phyloP scores from a whole-genome alignment of 2,329 filamentous ascomycete genomes.

The Massarina eburnea region DNA sequence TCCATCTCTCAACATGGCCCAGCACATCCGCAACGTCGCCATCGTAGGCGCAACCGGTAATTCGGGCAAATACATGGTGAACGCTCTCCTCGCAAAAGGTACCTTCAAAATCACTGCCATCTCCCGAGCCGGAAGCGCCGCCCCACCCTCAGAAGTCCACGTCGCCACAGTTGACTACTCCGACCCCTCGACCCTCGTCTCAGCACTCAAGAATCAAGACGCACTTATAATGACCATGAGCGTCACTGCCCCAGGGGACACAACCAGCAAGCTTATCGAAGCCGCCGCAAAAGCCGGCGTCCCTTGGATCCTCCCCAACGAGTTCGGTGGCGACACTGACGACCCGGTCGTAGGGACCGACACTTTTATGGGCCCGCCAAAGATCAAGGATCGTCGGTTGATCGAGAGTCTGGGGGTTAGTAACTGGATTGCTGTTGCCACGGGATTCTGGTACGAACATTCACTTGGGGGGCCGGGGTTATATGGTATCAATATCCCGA shows the following conservation, averaged over 20 bases:
- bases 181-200: conserved; percentile 34
- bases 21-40: conserved; percentile 36
- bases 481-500: conserved; percentile 42
- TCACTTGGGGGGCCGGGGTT: conserved; percentile 32
- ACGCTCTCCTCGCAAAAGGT: conserved; percentile 31
- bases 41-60: conserved; percentile 41
- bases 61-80: conserved; percentile 33
- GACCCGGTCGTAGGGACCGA: conserved; percentile 10
- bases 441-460: conserved; percentile 45
- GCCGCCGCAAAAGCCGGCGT: conserved; percentile 44
- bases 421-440: conserved; percentile 20
- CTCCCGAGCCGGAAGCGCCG: conserved; percentile 46
- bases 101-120: conserved; percentile 43
- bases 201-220: conserved; percentile 41
- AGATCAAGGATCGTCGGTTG: conserved; percentile 4
- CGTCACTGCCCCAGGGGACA: conserved; percentile 26
- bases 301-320: conserved; percentile 45
- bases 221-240: conserved; percentile 45
- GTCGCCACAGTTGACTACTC: conserved; percentile 45
- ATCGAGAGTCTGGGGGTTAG: conserved; percentile 20
- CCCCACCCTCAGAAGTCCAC: conserved; percentile 44
- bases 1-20: background rate
- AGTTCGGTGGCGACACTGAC: conserved; percentile 32
- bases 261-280: conserved; percentile 31
- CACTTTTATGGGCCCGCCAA: background rate